Base-by-base conservation (phyloP, 176 grass and related monocot genomes). In the Chloris gayana region DNA sequence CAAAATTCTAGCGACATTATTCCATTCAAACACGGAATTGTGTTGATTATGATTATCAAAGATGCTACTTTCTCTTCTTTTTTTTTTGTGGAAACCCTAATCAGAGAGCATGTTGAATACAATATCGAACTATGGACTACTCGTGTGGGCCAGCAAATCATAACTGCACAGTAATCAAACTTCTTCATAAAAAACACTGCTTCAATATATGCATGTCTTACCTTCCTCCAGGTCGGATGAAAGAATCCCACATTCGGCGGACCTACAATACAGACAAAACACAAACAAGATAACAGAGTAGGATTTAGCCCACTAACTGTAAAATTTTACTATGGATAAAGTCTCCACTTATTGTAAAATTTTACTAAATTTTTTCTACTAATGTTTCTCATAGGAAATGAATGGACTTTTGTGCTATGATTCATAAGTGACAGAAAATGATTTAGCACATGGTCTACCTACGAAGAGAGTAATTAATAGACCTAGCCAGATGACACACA, bases 201-300 rank as follows among this genome's bases (percentile, higher is more conserved):
- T 79, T 79, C 4, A 0, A 34, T 10, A 62, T 35, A 14, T 35
- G 34, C 60, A 88, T 67, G 58, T 18, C 57, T 76, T 80, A 98
- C 92, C 96, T 93, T 85, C 92, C 96, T 93, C 86, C 86, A 78
- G 90, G 86, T 88, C 90, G 86, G 47, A 95, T 85, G 50, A 87
- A 99, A 85, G 92, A 91, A 93, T 99, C 96, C 96, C 96, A 99
- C 78, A 85, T 91, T 85, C 92, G 82, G 69, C 92, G 87, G 73
- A 99, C 96, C 96, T 99, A 84, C n/a, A 95, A 87, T 19, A 82
- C 41, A 63, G 24, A 70, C 35, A 10, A 82, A 83, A 87, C 18
- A 69, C 10, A 86, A 27, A 77, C 9, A 69, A 64, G 39, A 41
- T 34, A 12, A 41, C 18, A 54, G 24, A 82, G 12, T 83, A 32